Evolutionary conservation across 768 basidiomycete genomes (phyloP), one percentile per base, ranked within the genome.

Genomic region (Amanita molliuscula): DNA sequence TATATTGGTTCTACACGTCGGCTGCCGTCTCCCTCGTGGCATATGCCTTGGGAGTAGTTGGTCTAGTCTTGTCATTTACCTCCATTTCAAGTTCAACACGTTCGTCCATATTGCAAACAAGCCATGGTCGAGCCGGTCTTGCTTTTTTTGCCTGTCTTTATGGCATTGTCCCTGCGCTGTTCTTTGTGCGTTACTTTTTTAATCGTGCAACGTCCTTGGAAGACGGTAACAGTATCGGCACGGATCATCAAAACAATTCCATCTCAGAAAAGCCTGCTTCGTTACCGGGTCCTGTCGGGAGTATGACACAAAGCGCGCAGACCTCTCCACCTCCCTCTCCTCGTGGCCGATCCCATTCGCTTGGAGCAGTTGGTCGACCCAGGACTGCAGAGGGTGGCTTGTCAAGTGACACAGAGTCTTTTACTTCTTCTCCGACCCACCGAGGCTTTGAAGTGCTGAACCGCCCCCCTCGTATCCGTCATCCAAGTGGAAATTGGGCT

Each of bases 71-170:
- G 2, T 72, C 84, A 6, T 86, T 89, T 63, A 81, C 79, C 1
- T 73, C 79, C 36, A 73, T 77, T 47, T 67, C 66, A 9, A 57
- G 64, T 20, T 55, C 64, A 35, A 54, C 57, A n/a, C 51, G 55
- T 26, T 15, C 49, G 4, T 29, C 42, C 10, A 33, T 23, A 23
- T 40, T 88, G 40, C 69, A 66, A 52, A 88, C 88, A 1, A 59
- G 63, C 6, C 88, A 90, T 58, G 78, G 82, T 28, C 69, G 72
- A 59, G 80, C 75, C 1, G 83, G 84, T 29, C 65, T 89, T 37
- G 74, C 74, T 15, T 73, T 90, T 13, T 85, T 84, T 59, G 52
- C 77, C 35, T 72, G 70, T 34, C 65, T 88, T 18, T 89, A 87
- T 60, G 68, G 64, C 28, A 35, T 79, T 36, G 54, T 78, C 15